Evolutionary conservation across 495 filamentous ascomycete genomes (phyloP), one percentile per base, ranked within the genome.

Genomic region (Ascobolus immersus): DNA sequence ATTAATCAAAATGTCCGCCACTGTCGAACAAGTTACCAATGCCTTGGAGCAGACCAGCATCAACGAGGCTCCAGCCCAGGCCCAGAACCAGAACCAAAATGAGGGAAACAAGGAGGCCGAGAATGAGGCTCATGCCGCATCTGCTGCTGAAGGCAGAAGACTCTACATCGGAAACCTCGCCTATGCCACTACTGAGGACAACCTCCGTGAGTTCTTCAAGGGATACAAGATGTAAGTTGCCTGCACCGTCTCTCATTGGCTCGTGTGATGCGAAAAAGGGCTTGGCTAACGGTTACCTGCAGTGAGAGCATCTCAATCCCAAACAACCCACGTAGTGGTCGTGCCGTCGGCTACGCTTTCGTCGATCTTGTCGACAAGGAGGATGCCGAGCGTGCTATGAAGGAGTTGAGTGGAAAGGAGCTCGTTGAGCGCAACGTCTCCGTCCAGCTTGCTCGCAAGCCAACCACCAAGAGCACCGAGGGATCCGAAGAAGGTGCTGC

Each of bases 151-250:
- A 61, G 89, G 86, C 53, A 78, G 86, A 65, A 79, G 86, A 61
- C 69, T 96, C 42, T 96, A 96, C 61, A 94, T 94, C 63, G 86
- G 86, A 57, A 96, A 96, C 63, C 79, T 96, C 67, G 86, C 86
- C 37, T 94, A 96, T 56, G 81, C 86, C 69, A 94, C 86, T 65
- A 89, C 81, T 52, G 86, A 94, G 77, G 86, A 77, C 69, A 79
- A 92, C 67, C 77, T 99, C 64, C 91, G 82, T 62, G 79, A 81
- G 37, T 99, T 99, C 67, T 99, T 99, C 71, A 76, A 77, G 61
- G 72, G 66, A 57, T 93, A 82, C 71, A 72, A 79, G 59, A 74
- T 99, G 89, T 99, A 70, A 70, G 86, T 77, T 41, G 26, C 43
- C 18, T 27, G 27, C 24, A 12, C 33, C 6, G 35, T 14, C 34